Evolutionary conservation across 1,284 basidiomycete species (phyloP), one percentile per base, ranked within the genome.

Genomic region (Ceratobasidium sp.): DNA sequence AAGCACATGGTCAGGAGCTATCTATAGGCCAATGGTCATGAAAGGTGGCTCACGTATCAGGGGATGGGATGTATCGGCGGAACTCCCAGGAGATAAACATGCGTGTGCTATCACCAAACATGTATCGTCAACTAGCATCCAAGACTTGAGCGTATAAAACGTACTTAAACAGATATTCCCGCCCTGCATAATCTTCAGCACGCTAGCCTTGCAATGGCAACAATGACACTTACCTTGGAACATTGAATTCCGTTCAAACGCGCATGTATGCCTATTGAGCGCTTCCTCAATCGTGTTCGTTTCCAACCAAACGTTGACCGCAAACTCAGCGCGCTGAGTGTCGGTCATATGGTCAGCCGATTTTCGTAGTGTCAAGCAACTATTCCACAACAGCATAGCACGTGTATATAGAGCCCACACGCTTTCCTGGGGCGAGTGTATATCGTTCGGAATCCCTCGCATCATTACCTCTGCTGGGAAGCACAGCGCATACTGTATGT

Each of bases 81-180:
- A 92, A 93, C 79, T 92, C 92, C 80, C 91, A 89, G 9, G 90
- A 90, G 66, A 94, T 90, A 81, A 88, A 90, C 89, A 92, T 91
- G 53, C 93, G 88, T 60, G 90, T 91, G 82, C 93, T 94, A 80
- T 56, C 42, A 67, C 77, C 56, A 68, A 80, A 75, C 75, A 71
- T 33, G 15, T 58, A 56, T 79, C 77, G 76, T 64, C 51, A 75
- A 66, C 28, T 44, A 46, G 58, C 73, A 26, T 55, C 72, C 56
- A 71, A 72, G 40, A 81, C 80, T 77, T 77, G 55, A 63, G n/a
- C 79, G 78, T 2, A 66, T n/a, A 66, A 66, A 46, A 85, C 92
- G 84, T 83, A 93, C 93, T 93, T 93, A 87, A 93, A 94, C 53
- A 94, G 86, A 82, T 90, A 92, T 81, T 94, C 93, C 70, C 92